A percentile compares a stretch with the other conserved stretches of the same genome.
phyloP scores from a whole-genome alignment of 371 early-diverging fungal genomes.

The Saksenaea oblongispora region DNA sequence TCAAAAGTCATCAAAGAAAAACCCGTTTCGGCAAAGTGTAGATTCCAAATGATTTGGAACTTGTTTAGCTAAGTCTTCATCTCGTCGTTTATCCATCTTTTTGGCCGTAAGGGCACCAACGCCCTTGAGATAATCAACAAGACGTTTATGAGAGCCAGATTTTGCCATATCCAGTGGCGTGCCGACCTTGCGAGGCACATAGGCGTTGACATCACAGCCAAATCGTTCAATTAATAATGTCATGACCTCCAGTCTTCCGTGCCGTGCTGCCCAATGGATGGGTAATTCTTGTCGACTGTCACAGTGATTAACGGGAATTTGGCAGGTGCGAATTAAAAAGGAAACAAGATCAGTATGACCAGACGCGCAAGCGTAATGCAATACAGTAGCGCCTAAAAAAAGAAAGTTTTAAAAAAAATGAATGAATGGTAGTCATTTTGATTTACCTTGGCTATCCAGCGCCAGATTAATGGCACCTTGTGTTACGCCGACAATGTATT shows the following conservation, averaged over 20 bases:
- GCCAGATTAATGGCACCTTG: constrained; percentile 39
- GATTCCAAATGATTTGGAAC: constrained; percentile 38
- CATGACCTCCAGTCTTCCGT: constrained; percentile 43
- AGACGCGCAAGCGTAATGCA: constrained; percentile 49
- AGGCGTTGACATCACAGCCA: constrained; percentile 41
- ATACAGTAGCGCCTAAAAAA: constrained; percentile 37
- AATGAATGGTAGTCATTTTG: not conserved
- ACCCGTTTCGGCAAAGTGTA: constrained; percentile 39
- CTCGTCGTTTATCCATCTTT: constrained; percentile 46
- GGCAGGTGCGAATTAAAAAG: constrained; percentile 32
- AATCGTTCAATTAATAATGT: constrained; percentile 41
- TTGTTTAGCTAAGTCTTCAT: constrained; percentile 34
- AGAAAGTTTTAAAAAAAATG: not conserved
- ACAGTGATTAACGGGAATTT: constrained; percentile 30
- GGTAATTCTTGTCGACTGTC: constrained; percentile 40
- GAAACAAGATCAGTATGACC: constrained; percentile 46
- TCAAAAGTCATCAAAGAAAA: constrained; percentile 26
- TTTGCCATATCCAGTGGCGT: constrained; percentile 48
- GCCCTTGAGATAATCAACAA: constrained; percentile 48
- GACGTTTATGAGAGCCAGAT: constrained; percentile 35
- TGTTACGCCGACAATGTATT: constrained; percentile 40
- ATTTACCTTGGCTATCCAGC: constrained; percentile 35
- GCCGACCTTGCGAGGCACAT: constrained; percentile 38
- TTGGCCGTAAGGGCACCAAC: constrained; percentile 41
- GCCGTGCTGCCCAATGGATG: constrained; percentile 45